These are phyloP conservation scores for Parascedosporium putredinis DNA, from an alignment of 2,329 filamentous ascomycete genomes.

Conservation along the genomic window DNA sequence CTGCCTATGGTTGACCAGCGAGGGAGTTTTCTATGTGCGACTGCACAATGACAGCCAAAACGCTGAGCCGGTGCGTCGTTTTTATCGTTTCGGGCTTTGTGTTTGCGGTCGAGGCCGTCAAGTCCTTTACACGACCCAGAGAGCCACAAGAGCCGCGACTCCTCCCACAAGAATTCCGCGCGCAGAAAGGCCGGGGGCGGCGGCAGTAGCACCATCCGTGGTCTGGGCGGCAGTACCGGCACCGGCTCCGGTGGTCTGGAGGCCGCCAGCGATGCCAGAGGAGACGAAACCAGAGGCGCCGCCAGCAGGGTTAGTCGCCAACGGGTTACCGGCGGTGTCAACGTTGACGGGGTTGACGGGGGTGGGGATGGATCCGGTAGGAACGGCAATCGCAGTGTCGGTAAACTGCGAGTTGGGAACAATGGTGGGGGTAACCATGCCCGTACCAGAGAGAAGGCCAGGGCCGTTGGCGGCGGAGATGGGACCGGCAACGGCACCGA, in stretches of 20 bases:
- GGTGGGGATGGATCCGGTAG: background rate
- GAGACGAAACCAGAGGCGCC: background rate
- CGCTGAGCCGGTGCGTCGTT: too few species aligned
- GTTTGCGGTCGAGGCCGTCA: too few species aligned
- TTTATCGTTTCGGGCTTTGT: too few species aligned
- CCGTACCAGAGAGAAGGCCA: background rate
- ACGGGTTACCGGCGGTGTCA: background rate
- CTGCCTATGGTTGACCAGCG: slow-evolving; percentile 2
- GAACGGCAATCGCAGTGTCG: background rate
- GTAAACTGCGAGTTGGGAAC: background rate
- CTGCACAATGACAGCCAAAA: too few species aligned
- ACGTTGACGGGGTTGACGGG: background rate
- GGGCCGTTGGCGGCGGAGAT: background rate
- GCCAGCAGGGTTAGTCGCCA: background rate
- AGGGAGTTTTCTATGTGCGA: background rate
- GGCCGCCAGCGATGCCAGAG: background rate
- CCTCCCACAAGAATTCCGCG: background rate
- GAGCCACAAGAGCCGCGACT: background rate
- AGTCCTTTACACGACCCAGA: background rate
- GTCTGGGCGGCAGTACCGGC: background rate
- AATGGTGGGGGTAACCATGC: background rate
- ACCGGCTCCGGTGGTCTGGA: background rate
- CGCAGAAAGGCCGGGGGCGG: background rate
- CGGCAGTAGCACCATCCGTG: background rate
- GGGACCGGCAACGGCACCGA: background rate